phyloP scores from a whole-genome alignment of 306 rosid species.

The Cucurbita argyrosperma region DNA sequence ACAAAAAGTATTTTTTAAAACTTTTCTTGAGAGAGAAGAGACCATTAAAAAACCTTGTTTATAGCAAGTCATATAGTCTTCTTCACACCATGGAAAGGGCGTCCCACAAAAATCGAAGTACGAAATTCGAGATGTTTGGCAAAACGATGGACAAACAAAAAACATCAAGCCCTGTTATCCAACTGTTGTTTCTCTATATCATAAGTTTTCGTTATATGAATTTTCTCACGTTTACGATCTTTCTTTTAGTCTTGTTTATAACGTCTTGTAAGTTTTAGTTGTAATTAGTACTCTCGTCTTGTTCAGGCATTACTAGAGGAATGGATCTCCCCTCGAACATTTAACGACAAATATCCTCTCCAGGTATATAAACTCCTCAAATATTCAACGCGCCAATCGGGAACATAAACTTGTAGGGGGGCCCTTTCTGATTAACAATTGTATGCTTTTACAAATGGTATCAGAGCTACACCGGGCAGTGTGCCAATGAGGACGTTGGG shows the following conservation, averaged over 20 bases:
- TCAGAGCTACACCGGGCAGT: too few species aligned
- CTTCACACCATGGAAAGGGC: too few species aligned
- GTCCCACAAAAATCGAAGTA: too few species aligned
- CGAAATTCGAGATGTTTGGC: too few species aligned
- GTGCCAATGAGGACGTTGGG: too few species aligned
- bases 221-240: not conserved
- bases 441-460: not conserved
- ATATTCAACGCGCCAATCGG: not conserved
- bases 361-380: slow-evolving; percentile 29
- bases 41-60: too few species aligned
- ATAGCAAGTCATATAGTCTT: too few species aligned
- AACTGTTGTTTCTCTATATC: not conserved
- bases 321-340: slow-evolving; percentile 50
- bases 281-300: not conserved
- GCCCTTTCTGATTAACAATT: not conserved
- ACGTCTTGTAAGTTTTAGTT: not conserved
- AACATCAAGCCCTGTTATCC: not conserved
- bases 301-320: slow-evolving; percentile 92
- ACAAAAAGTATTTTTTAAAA: too few species aligned
- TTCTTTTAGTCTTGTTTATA: not conserved
- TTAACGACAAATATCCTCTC: slow-evolving; percentile 41
- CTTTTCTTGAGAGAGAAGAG: too few species aligned
- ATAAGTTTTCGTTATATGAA: not conserved
- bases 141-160: too few species aligned
- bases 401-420: not conserved